Evolutionary conservation across 2,329 filamentous ascomycete genomes (phyloP).

Genomic region (Fusarium hostae): DNA sequence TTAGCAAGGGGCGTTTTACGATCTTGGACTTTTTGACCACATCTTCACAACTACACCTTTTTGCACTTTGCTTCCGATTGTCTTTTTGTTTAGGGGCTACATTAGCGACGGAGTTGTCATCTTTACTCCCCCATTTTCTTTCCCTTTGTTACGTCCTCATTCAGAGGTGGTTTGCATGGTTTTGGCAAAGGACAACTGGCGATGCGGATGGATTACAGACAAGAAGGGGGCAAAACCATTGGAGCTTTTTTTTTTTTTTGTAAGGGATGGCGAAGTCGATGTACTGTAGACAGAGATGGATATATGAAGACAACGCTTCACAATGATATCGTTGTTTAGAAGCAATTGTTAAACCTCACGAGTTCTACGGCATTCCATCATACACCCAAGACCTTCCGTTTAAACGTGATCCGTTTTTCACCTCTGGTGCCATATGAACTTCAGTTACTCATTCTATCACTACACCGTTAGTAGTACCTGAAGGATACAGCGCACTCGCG

Average conservation of each 20-base stretch:
- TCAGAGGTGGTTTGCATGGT: constrained; percentile 25
- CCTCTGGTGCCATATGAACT: neutral
- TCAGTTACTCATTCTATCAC: neutral
- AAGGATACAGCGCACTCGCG: neutral
- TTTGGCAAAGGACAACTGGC: constrained; percentile 21
- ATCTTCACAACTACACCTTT: neutral
- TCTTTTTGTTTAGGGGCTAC: constrained; percentile 37
- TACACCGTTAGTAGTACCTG: too few species aligned
- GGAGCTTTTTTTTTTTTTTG: neutral
- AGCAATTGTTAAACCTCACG: constrained; percentile 32
- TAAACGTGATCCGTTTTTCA: neutral
- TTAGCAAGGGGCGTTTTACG: constrained; percentile 33
- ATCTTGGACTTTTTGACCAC: constrained; percentile 16
- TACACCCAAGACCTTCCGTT: neutral
- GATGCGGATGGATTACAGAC: constrained; percentile 8
- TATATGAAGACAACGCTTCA: constrained; percentile 23
- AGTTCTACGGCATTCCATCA: constrained; percentile 8
- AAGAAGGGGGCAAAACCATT: constrained; percentile 2
- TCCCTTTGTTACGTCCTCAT: neutral
- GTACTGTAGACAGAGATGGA: constrained; percentile 28
- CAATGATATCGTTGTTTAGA: constrained; percentile 33
- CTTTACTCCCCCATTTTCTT: constrained; percentile 13
- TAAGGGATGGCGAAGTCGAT: constrained; percentile 1
- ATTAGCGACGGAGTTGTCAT: constrained; percentile 55
- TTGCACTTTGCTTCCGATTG: constrained; percentile 15